Conservation (phyloP, 257 asterid genomes). For the Solanum corneliomulleri region DNA sequence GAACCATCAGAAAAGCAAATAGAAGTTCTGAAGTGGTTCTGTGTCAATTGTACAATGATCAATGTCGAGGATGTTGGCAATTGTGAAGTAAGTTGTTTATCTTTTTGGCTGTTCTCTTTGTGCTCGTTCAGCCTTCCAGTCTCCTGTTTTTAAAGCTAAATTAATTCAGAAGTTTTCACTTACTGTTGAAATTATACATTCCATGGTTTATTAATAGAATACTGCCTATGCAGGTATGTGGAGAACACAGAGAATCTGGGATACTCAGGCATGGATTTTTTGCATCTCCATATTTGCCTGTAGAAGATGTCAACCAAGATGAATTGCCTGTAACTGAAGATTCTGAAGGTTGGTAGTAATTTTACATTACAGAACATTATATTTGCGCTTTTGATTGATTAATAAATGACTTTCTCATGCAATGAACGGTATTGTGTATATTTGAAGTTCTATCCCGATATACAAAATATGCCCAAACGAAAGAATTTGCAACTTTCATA, state of each 20-base stretch:
- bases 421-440: background rate
- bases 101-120: background rate
- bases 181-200: background rate
- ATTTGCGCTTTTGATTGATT: background rate
- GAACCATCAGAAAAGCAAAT: conserved; percentile 30
- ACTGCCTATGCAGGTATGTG: conserved; percentile 48
- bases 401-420: background rate
- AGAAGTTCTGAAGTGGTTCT: conserved; percentile 69
- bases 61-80: conserved; percentile 41
- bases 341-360: conserved; percentile 32
- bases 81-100: conserved; percentile 47
- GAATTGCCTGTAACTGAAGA: conserved; percentile 24
- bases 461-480: background rate
- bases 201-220: background rate
- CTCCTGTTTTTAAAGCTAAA: background rate
- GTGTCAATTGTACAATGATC: conserved; percentile 79
- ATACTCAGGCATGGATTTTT: conserved; percentile 64
- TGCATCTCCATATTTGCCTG: conserved; percentile 47
- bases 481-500: background rate
- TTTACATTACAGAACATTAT: background rate
- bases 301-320: conserved; percentile 17
- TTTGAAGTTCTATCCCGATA: background rate
- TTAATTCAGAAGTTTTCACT: background rate
- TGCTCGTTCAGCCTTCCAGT: background rate
- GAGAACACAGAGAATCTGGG: conserved; percentile 86